Evolutionary conservation across 306 rosid species (phyloP).

Genomic region (Prinsepia uniflora): DNA sequence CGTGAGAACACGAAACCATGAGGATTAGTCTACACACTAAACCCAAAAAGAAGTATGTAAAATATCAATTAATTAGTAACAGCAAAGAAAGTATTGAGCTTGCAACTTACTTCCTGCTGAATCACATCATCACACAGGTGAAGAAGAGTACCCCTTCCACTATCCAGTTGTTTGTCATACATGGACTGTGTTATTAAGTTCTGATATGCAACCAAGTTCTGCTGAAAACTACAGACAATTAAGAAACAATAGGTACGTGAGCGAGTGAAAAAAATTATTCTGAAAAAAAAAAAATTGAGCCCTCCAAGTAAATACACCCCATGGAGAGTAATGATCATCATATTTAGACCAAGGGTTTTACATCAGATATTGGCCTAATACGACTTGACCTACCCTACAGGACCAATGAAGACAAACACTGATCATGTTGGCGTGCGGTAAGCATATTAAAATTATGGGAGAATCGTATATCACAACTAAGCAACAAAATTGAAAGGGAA

Average conservation of each 20-base stretch:
- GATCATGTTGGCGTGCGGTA: neutral
- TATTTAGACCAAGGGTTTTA: neutral
- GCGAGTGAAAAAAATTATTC: conserved; percentile 1
- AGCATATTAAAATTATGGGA: neutral
- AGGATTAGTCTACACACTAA: neutral
- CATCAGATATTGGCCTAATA: too few species aligned
- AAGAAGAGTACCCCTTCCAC: conserved; percentile 98
- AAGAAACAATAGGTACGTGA: conserved; percentile 19
- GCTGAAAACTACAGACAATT: conserved; percentile 63
- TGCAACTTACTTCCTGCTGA: conserved; percentile 88
- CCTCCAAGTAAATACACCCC: neutral
- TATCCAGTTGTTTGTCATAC: conserved; percentile 97
- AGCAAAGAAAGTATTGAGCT: conserved; percentile 2
- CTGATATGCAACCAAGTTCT: conserved; percentile 79
- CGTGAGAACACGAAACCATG: neutral
- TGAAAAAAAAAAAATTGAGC: neutral
- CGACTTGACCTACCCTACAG: too few species aligned
- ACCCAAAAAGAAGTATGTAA: too few species aligned
- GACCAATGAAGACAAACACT: too few species aligned
- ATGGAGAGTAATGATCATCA: conserved; percentile 3
- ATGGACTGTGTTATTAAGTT: conserved; percentile 95
- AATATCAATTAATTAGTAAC: too few species aligned
- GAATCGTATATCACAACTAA: neutral
- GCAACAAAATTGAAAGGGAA: neutral
- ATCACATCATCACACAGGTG: conserved; percentile 98